Percentiles rank a stretch among this genome's conserved stretches.
phyloP scores from a whole-genome alignment of 306 rosid genomes.

The Hylodesmum podocarpum region DNA sequence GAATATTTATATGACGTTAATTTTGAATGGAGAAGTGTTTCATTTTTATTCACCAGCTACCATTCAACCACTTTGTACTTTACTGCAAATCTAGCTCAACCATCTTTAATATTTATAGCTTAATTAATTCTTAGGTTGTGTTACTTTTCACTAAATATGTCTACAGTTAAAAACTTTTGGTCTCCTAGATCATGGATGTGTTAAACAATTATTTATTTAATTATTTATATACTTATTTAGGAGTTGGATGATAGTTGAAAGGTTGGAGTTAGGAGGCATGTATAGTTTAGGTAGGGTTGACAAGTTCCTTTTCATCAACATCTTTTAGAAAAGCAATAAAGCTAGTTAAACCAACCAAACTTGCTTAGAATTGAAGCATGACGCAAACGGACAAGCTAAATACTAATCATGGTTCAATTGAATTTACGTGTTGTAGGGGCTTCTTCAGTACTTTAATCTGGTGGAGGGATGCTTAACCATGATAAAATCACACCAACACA shows the following conservation, averaged over 20 bases:
- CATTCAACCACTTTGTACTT: not conserved
- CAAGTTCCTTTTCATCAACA: not conserved
- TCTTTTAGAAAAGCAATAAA: not conserved
- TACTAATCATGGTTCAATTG: not conserved
- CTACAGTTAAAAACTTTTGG: not conserved
- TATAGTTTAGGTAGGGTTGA: not conserved
- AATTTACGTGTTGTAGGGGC: constrained; percentile 54
- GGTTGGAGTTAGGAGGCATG: not conserved
- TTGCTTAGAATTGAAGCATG: not conserved
- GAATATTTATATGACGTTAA: not conserved
- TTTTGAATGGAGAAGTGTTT: too few species aligned
- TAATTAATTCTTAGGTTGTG: not conserved
- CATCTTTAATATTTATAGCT: not conserved
- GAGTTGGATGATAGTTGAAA: not conserved
- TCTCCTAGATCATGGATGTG: not conserved
- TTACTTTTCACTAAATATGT: not conserved
- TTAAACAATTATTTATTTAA: not conserved
- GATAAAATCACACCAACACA: constrained; percentile 51
- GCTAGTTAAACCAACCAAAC: not conserved
- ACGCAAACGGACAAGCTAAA: not conserved
- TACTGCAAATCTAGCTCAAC: not conserved
- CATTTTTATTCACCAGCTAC: not conserved
- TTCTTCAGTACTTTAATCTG: constrained; percentile 72
- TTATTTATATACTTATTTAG: not conserved
- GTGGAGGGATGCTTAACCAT: constrained; percentile 80